A percentile compares a stretch with the other conserved stretches of the same genome.
Evolutionary conservation across 2,329 filamentous ascomycete species (phyloP).

Genomic region (Helotiales sp.): DNA sequence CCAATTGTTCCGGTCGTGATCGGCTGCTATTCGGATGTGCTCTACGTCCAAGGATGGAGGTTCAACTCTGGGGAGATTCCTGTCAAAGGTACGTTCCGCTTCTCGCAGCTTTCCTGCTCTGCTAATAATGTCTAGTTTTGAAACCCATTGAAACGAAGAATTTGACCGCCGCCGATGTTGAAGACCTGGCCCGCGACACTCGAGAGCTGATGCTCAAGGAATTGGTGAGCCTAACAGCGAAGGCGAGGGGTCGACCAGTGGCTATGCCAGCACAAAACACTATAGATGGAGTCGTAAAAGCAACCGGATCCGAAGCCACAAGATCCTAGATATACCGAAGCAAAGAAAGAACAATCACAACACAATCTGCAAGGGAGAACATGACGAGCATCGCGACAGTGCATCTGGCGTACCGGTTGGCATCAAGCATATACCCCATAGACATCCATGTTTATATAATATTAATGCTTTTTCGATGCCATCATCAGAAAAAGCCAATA

Average conservation of each 20-base stretch:
- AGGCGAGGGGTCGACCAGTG: constrained; percentile 44
- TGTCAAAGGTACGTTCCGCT: constrained; percentile 61
- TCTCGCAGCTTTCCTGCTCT: not conserved
- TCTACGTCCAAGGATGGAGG: constrained; percentile 62
- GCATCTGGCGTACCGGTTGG: not conserved
- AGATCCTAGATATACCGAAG: constrained; percentile 6
- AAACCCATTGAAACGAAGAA: constrained; percentile 76
- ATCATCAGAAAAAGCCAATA: too few species aligned
- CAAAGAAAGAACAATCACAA: not conserved
- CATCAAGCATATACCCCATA: not conserved
- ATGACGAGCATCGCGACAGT: too few species aligned
- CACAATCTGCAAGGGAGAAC: not conserved
- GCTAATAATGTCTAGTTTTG: constrained; percentile 56
- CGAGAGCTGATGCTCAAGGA: constrained; percentile 76
- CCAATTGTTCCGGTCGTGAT: constrained; percentile 85
- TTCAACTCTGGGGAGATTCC: constrained; percentile 73
- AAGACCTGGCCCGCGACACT: constrained; percentile 66
- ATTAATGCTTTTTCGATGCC: not conserved
- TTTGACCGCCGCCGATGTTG: constrained; percentile 74
- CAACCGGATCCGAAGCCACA: constrained; percentile 29
- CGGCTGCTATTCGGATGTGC: constrained; percentile 75
- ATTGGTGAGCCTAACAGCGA: constrained; percentile 53
- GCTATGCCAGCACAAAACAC: constrained; percentile 26
- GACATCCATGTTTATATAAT: not conserved
- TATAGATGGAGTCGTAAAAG: constrained; percentile 28